A percentile compares a stretch with the other conserved stretches of the same genome.
phyloP scores from a whole-genome alignment of 1,284 basidiomycete genomes.

The Rhodotorula sp. region DNA sequence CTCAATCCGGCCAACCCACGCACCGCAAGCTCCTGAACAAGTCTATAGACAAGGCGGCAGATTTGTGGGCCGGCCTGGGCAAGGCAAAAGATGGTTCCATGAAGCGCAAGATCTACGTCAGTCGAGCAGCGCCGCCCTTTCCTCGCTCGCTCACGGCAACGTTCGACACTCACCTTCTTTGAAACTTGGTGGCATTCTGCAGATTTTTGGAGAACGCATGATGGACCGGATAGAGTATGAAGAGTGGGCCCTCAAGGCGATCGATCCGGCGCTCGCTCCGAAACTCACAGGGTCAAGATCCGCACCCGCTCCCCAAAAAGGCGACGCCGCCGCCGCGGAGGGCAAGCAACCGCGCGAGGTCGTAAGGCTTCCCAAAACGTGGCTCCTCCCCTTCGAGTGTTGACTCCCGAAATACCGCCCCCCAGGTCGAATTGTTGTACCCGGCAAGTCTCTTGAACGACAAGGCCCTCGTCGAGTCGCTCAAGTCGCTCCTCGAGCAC shows the following conservation, averaged over 20 bases:
- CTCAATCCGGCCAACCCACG: neutral
- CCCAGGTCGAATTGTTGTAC: constrained; percentile 41
- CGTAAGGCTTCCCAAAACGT: neutral
- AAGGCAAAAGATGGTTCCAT: constrained; percentile 37
- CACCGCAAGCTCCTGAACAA: constrained; percentile 9
- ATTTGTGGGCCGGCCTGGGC: constrained; percentile 40
- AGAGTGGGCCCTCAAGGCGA: constrained; percentile 45
- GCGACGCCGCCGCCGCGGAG: neutral
- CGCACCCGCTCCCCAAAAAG: neutral
- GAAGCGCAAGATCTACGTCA: constrained; percentile 40
- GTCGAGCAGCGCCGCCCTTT: neutral
- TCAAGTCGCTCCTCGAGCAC: constrained; percentile 36
- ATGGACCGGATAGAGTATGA: constrained; percentile 45
- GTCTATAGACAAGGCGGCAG: constrained; percentile 39
- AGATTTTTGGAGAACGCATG: constrained; percentile 40
- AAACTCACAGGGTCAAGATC: constrained; percentile 17
- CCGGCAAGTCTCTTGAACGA: constrained; percentile 30
- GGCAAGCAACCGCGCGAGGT: neutral
- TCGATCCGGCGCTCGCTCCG: constrained; percentile 42
- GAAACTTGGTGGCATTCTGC: neutral
- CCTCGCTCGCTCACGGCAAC: neutral
- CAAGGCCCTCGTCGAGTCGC: constrained; percentile 17
- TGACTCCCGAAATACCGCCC: neutral
- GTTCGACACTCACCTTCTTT: neutral
- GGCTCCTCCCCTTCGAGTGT: neutral